Evolutionary conservation across 345 rosid species (phyloP).

Genomic region (Schrenkiella parvula): DNA sequence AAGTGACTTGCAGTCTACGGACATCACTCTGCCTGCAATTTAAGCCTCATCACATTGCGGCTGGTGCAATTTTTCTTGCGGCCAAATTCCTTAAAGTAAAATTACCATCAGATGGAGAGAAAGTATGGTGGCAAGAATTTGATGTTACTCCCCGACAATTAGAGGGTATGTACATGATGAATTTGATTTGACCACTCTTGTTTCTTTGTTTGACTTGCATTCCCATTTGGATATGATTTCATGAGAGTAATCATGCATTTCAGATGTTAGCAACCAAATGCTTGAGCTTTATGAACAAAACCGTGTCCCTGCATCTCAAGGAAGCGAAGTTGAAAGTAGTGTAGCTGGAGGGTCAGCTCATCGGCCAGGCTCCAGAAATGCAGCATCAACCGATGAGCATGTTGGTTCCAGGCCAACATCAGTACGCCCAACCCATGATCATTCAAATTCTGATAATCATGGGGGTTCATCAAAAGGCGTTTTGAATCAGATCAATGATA

Average conservation of each 20-base stretch:
- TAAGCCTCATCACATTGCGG: slow-evolving; percentile 99
- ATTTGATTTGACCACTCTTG: background rate
- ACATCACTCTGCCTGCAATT: slow-evolving; percentile 99
- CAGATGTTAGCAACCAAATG: slow-evolving; percentile 98
- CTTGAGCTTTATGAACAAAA: slow-evolving; percentile 90
- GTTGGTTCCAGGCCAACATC: slow-evolving; percentile 39
- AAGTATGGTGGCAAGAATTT: slow-evolving; percentile 99
- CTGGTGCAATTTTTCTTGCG: slow-evolving; percentile 98
- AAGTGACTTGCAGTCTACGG: slow-evolving; percentile 93
- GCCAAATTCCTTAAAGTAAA: slow-evolving; percentile 98
- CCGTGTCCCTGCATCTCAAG: slow-evolving; percentile 68
- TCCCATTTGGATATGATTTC: background rate
- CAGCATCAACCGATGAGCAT: slow-evolving; percentile 47
- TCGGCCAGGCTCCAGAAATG: slow-evolving; percentile 49
- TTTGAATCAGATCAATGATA: slow-evolving; percentile 42
- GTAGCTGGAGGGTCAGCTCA: slow-evolving; percentile 56
- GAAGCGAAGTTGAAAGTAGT: slow-evolving; percentile 80
- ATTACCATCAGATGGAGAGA: slow-evolving; percentile 97
- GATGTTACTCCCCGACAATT: slow-evolving; percentile 94
- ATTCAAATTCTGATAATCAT: slow-evolving; percentile 44
- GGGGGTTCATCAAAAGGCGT: slow-evolving; percentile 38
- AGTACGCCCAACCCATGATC: slow-evolving; percentile 45
- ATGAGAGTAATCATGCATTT: background rate
- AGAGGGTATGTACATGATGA: slow-evolving; percentile 61
- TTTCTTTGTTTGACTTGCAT: background rate